Conservation (phyloP, 2,329 filamentous ascomycete genomes). For the Juglanconis juglandina region DNA sequence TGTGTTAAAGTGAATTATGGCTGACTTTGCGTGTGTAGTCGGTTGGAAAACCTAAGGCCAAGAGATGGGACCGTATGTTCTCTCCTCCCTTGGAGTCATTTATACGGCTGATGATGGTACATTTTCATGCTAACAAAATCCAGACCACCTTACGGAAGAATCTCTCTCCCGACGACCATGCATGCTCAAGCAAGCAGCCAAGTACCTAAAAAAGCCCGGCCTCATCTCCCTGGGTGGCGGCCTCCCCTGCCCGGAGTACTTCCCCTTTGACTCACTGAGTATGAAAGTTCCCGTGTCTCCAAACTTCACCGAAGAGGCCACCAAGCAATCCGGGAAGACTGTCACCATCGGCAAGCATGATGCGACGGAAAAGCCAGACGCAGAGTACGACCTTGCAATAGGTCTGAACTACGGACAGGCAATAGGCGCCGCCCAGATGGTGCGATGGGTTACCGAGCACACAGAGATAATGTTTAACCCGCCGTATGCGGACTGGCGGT, state of each 20-base stretch:
- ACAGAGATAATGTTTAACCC: slow-evolving; percentile 86
- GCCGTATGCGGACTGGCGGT: slow-evolving; percentile 87
- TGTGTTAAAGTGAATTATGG: not conserved
- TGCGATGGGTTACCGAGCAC: slow-evolving; percentile 91
- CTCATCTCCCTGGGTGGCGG: slow-evolving; percentile 92
- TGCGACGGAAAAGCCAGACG: slow-evolving; percentile 46
- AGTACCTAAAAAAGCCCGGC: slow-evolving; percentile 73
- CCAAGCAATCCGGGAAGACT: slow-evolving; percentile 54
- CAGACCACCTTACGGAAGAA: slow-evolving; percentile 61
- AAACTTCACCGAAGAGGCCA: slow-evolving; percentile 68
- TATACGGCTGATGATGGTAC: not conserved
- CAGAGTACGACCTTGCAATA: slow-evolving; percentile 71
- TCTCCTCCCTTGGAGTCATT: not conserved
- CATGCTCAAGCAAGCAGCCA: slow-evolving; percentile 79
- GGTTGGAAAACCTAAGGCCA: slow-evolving; percentile 68
- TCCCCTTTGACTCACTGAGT: slow-evolving; percentile 79
- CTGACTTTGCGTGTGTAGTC: slow-evolving; percentile 22
- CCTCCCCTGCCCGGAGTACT: slow-evolving; percentile 83
- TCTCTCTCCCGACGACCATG: slow-evolving; percentile 58
- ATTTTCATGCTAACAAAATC: slow-evolving; percentile 2
- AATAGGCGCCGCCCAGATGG: slow-evolving; percentile 77
- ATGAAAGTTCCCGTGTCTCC: slow-evolving; percentile 69
- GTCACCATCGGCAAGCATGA: slow-evolving; percentile 81
- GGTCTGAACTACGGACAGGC: slow-evolving; percentile 93
- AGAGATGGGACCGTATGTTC: slow-evolving; percentile 79